These are phyloP conservation scores for Tephrocybe sp. DNA, from an alignment of 768 basidiomycete species.

Conservation along the genomic window DNA sequence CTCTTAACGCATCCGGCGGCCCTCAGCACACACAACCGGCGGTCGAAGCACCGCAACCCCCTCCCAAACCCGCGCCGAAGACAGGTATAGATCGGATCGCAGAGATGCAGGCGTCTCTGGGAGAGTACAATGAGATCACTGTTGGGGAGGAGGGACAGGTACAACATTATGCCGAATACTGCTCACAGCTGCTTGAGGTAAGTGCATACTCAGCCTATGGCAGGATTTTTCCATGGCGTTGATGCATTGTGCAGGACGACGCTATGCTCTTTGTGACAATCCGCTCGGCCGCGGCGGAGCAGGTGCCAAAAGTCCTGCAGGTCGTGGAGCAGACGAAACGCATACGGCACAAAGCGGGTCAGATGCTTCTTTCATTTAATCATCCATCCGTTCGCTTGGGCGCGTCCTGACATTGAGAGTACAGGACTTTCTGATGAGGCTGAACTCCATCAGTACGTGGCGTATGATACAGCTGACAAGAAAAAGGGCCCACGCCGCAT, in stretches of 20 bases:
- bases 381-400: neutral
- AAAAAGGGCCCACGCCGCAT: slow-evolving; percentile 65
- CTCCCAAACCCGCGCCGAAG: slow-evolving; percentile 64
- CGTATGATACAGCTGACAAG: slow-evolving; percentile 54
- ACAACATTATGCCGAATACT: slow-evolving; percentile 70
- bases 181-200: slow-evolving; percentile 62
- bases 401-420: slow-evolving; percentile 5
- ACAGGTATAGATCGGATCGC: slow-evolving; percentile 69
- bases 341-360: slow-evolving; percentile 73
- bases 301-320: slow-evolving; percentile 78
- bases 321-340: slow-evolving; percentile 82
- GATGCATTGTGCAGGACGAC: slow-evolving; percentile 53
- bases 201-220: slow-evolving; percentile 16
- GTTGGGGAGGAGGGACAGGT: slow-evolving; percentile 65
- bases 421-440: slow-evolving; percentile 50
- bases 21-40: neutral
- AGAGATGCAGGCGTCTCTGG: slow-evolving; percentile 65
- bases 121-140: slow-evolving; percentile 75
- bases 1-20: neutral
- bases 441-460: slow-evolving; percentile 75
- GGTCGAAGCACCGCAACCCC: slow-evolving; percentile 40
- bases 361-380: slow-evolving; percentile 13
- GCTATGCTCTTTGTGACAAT: slow-evolving; percentile 80
- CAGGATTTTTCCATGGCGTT: slow-evolving; percentile 1
- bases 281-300: slow-evolving; percentile 56